Evolutionary conservation across 2,329 filamentous ascomycete genomes (phyloP).

Genomic region (Claviceps sp.): DNA sequence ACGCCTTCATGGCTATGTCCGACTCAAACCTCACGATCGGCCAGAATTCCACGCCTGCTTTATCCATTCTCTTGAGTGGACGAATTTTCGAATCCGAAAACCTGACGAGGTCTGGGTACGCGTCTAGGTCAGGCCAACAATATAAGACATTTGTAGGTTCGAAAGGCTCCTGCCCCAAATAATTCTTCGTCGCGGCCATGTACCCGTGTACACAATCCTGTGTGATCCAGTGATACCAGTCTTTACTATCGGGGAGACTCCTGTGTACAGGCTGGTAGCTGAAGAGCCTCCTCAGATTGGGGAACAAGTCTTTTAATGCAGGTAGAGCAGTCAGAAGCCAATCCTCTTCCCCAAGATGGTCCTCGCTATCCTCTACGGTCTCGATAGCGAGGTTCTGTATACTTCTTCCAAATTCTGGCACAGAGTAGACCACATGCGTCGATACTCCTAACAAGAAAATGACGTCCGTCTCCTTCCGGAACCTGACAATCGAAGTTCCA

Average conservation of each 20-base stretch:
- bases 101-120: conserved; percentile 17
- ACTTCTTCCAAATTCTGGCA: conserved; percentile 17
- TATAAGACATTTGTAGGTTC: conserved; percentile 14
- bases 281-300: conserved; percentile 17
- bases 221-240: conserved; percentile 22
- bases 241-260: neutral
- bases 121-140: conserved; percentile 21
- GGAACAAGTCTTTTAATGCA: conserved; percentile 6
- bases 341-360: neutral
- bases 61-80: neutral
- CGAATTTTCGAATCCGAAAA: conserved; percentile 8
- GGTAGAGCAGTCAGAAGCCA: neutral
- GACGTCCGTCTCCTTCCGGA: conserved; percentile 20
- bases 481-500: conserved; percentile 15
- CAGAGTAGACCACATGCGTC: neutral
- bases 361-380: conserved; percentile 1
- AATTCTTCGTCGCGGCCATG: conserved; percentile 10
- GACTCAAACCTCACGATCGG: conserved; percentile 20
- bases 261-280: neutral
- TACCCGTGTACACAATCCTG: conserved; percentile 17
- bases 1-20: conserved; percentile 7
- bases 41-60: conserved; percentile 11
- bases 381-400: conserved; percentile 17
- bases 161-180: conserved; percentile 11
- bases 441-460: conserved; percentile 12